Evolutionary conservation across 495 filamentous ascomycete genomes (phyloP), one percentile per base, ranked within the genome.

Genomic region (Cercophora sp.): DNA sequence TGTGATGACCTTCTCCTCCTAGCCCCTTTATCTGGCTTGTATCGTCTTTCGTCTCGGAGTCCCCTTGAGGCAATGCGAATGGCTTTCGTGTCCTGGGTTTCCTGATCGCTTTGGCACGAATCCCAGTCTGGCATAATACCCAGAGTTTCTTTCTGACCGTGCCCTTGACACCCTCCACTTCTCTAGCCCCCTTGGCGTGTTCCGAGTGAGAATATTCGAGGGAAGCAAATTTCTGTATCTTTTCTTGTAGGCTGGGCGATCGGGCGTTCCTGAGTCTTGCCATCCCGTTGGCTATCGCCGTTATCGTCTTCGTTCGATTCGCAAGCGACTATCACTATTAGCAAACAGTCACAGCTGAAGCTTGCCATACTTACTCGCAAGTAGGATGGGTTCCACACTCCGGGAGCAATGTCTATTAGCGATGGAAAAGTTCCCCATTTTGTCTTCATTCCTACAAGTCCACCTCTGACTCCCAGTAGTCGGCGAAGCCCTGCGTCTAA

Each of bases 371-470:
- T 54, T 51, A 66, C 73, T 62, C 69, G 61, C 2, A 72, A 62
- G 52, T 76, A 74, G 4, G 53, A 63, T 23, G 68, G 60, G 44
- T 76, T 71, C 71, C 72, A 76, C 4, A 75, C 68, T 42, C 67
- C 62, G 18, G 73, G 73, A 5, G 73, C 73, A 35, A 76, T 55
- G 5, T 71, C 67, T 1, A 74, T 63, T n/a, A 76, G 42, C 4
- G 72, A 61, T 2, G 65, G 66, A 4, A 39, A 51, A 8, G 5
- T 16, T 16, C 51, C 53, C 11, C 47, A 56, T 32, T 50, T 52
- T 2, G 53, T 50, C 40, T 51, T 62, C 13, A 65, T 43, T 11
- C 69, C 70, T 4, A 51, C 39, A 1, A 48, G 25, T 5, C 43
- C 48, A 37, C 56, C 63, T 56, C 55, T 68, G 10, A 66, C 39